Conservation (phyloP, 106 monocot species). For the Dioscorea dumetorum region DNA sequence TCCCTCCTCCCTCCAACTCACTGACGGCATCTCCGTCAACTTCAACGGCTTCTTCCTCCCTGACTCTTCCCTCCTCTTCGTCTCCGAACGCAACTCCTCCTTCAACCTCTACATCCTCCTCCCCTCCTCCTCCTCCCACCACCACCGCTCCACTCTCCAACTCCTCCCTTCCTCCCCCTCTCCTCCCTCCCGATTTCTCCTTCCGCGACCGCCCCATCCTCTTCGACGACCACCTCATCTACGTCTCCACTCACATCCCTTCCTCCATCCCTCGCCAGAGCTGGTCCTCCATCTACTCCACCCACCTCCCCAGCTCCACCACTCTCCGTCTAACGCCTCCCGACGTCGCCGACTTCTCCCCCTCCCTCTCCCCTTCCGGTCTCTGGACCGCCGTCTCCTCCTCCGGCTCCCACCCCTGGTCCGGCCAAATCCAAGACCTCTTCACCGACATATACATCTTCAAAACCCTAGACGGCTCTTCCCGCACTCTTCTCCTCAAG, state of each 20-base stretch:
- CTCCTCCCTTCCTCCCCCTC: slow-evolving; percentile 11
- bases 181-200: neutral
- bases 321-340: slow-evolving; percentile 61
- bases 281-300: slow-evolving; percentile 87
- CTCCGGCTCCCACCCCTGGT: slow-evolving; percentile 31
- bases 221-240: slow-evolving; percentile 49
- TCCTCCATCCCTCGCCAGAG: slow-evolving; percentile 39
- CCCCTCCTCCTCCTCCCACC: slow-evolving; percentile 13
- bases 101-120: slow-evolving; percentile 51
- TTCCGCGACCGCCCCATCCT: slow-evolving; percentile 23
- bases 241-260: slow-evolving; percentile 70
- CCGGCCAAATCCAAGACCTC: slow-evolving; percentile 64
- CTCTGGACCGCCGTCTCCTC: slow-evolving; percentile 86
- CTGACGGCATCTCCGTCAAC: slow-evolving; percentile 88
- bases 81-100: slow-evolving; percentile 58
- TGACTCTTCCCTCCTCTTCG: slow-evolving; percentile 24
- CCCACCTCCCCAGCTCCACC: slow-evolving; percentile 38
- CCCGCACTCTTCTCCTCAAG: slow-evolving; percentile 30
- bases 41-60: slow-evolving; percentile 83
- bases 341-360: slow-evolving; percentile 69
- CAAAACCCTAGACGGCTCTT: slow-evolving; percentile 55
- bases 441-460: slow-evolving; percentile 58
- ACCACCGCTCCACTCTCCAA: slow-evolving; percentile 4
- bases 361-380: slow-evolving; percentile 81
- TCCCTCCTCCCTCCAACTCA: slow-evolving; percentile 25